These are phyloP conservation scores for Herpetospermum pedunculosum DNA, from an alignment of 306 rosid genomes.

Conservation along the genomic window DNA sequence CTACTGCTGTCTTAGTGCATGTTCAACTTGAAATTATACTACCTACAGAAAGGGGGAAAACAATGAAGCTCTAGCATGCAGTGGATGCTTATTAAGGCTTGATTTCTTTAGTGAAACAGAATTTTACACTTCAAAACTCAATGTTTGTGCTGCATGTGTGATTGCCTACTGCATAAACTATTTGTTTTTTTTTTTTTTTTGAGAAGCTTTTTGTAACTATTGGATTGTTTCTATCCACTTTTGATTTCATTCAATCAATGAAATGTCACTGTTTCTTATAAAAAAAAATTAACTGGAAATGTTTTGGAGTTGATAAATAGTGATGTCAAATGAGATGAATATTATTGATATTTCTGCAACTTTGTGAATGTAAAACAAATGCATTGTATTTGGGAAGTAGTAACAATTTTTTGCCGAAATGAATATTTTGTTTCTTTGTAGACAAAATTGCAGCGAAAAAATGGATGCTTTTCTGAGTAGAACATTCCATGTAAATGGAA, in stretches of 20 bases:
- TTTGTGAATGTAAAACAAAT: neutral
- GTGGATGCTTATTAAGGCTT: neutral
- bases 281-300: too few species aligned
- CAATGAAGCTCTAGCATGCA: neutral
- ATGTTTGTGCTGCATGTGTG: neutral
- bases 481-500: slow-evolving; percentile 71
- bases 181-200: too few species aligned
- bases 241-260: too few species aligned
- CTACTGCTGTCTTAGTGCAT: neutral
- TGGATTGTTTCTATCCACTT: too few species aligned
- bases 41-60: neutral
- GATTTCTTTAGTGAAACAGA: neutral
- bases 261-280: too few species aligned
- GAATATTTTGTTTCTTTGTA: slow-evolving; percentile 25
- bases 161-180: neutral
- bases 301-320: neutral
- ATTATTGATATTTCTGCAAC: neutral
- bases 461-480: slow-evolving; percentile 58
- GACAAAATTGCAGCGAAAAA: slow-evolving; percentile 66
- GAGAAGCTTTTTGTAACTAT: too few species aligned
- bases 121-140: neutral
- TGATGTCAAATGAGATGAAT: neutral
- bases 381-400: neutral
- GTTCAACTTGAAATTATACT: neutral
- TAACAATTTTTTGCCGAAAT: neutral